Conservation (phyloP, 805 yeast species). For the Wickerhamiella lipophila region DNA sequence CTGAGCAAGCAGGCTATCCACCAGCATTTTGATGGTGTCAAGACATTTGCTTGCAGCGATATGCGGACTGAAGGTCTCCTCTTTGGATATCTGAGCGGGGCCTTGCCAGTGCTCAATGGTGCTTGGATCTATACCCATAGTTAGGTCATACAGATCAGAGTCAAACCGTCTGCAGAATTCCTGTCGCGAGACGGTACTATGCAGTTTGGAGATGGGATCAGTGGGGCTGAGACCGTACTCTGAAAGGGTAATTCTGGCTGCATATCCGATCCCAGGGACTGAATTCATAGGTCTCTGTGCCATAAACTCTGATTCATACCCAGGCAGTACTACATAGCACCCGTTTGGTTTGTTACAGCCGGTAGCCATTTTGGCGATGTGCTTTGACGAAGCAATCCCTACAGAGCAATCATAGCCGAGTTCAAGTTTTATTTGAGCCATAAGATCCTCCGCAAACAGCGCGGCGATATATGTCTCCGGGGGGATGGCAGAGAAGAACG, state of each 20-base stretch:
- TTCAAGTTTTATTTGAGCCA: slow-evolving; percentile 21
- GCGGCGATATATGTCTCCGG: slow-evolving; percentile 23
- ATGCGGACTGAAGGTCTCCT: slow-evolving; percentile 21
- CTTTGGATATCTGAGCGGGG: slow-evolving; percentile 24
- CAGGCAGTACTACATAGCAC: slow-evolving; percentile 23
- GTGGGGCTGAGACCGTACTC: background rate
- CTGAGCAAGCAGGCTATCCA: slow-evolving; percentile 19
- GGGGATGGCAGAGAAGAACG: background rate
- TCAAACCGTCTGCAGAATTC: slow-evolving; percentile 3
- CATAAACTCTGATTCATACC: slow-evolving; percentile 19
- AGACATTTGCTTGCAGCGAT: slow-evolving; percentile 10
- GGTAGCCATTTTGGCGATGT: slow-evolving; percentile 25
- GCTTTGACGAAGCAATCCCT: slow-evolving; percentile 24
- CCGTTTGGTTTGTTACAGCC: slow-evolving; percentile 26
- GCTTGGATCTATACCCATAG: slow-evolving; percentile 14
- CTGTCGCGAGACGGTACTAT: background rate
- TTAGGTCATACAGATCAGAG: slow-evolving; percentile 13
- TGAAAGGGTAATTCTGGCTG: slow-evolving; percentile 6
- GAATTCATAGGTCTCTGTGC: slow-evolving; percentile 12
- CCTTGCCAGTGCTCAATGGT: slow-evolving; percentile 11
- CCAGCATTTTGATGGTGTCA: slow-evolving; percentile 14
- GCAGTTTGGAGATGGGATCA: slow-evolving; percentile 15
- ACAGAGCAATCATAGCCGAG: slow-evolving; percentile 25
- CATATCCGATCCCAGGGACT: slow-evolving; percentile 25
- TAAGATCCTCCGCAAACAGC: slow-evolving; percentile 21